Base-by-base conservation (phyloP, 139 green algal genomes). In the Nannochloris sp. region DNA sequence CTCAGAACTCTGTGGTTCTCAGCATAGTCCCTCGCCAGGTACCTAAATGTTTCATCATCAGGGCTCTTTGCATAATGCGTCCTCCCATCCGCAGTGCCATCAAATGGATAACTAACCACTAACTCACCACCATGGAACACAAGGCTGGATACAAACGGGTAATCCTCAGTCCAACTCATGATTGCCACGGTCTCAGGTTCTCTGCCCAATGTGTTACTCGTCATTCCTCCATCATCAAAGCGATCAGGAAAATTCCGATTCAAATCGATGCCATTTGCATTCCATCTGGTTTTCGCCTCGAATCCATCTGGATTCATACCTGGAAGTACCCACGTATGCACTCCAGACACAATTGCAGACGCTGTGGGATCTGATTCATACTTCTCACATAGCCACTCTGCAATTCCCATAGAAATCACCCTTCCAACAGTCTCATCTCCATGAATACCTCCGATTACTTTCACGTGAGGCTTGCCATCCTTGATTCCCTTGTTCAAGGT, bases 221-320 rank as follows among this genome's bases (percentile, higher is more conserved):
- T 26, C 65, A 79, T 66, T 44, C 6, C 10, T 16, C 16, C 14
- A 6, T 26, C 25, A 12, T 28, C 25, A 13, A 84, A 70, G 12
- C 79, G 76, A 72, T 97, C 90, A 8, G 90, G 90, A 66, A 96
- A 97, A 75, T 95, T 79, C 23, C 91, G 79, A 66, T 97, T 97
- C 23, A 97, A 72, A 71, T 97, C 90, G 25, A 82, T 44, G 10
- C 50, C 57, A 14, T 60, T 61, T 13, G n/a, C n/a, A 62, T 92
- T 93, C 11, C 62, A 69, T 0, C 86, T 66, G 0, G 10, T 26
- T 5, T 40, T 44, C 23, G 2, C 2, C 0, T 65, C 65, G 67
- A 91, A 97, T 17, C 90, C 91, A 67, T 97, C 91, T 6, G 91
- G 91, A 71, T 97, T 97, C 48, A 92, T 75, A 20, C 79, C 78